phyloP scores from a whole-genome alignment of 495 filamentous ascomycete genomes.

The Aspergillus diversus region DNA sequence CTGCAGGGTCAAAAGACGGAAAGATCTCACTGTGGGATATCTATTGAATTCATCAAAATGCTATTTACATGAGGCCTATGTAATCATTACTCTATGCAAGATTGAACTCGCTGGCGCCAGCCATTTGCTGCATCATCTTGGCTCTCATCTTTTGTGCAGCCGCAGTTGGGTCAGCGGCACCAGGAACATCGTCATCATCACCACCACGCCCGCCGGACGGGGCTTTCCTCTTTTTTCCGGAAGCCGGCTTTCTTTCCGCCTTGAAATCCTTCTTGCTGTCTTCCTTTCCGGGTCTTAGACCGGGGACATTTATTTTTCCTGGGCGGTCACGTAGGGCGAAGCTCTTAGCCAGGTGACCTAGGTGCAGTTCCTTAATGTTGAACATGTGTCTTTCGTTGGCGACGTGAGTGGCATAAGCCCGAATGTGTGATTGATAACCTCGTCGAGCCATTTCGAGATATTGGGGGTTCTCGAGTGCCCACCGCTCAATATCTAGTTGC shows the following conservation, averaged over 20 bases:
- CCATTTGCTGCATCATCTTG: constrained; percentile 81
- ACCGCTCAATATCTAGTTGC: constrained; percentile 75
- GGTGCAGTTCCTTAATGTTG: constrained; percentile 83
- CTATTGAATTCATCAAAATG: constrained; percentile 59
- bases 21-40: constrained; percentile 97
- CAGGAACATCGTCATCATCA: constrained; percentile 43
- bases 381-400: constrained; percentile 80
- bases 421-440: constrained; percentile 87
- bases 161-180: constrained; percentile 56
- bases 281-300: constrained; percentile 51
- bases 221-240: constrained; percentile 44
- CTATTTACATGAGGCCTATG: constrained; percentile 26
- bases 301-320: constrained; percentile 78
- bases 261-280: constrained; percentile 54
- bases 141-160: constrained; percentile 74
- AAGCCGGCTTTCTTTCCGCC: constrained; percentile 40
- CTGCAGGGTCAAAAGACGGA: constrained; percentile 90
- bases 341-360: constrained; percentile 92
- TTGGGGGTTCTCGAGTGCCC: constrained; percentile 62
- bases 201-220: constrained; percentile 22
- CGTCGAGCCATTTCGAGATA: constrained; percentile 73
- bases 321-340: constrained; percentile 89
- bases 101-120: constrained; percentile 82
- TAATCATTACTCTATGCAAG: constrained; percentile 59
- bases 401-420: constrained; percentile 94